Evolutionary conservation across 1,284 basidiomycete species (phyloP).

Genomic region (Cryptococcus sp.): DNA sequence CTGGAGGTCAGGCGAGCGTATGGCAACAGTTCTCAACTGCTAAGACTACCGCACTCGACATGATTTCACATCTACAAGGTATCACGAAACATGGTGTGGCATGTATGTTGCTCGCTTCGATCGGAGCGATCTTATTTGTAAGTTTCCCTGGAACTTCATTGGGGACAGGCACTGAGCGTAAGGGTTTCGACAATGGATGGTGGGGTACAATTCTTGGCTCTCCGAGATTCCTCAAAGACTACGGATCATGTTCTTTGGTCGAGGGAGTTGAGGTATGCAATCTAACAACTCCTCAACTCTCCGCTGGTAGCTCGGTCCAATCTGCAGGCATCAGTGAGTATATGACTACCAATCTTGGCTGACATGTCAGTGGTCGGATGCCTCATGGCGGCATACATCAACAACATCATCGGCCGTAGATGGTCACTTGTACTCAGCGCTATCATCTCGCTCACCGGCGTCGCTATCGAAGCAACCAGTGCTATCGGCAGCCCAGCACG

Average conservation of each 20-base stretch:
- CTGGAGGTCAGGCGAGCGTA: neutral
- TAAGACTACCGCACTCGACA: neutral
- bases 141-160: neutral
- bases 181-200: conserved; percentile 30
- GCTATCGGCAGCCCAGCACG: conserved; percentile 11
- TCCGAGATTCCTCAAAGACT: conserved; percentile 14
- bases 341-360: too few species aligned
- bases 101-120: conserved; percentile 15
- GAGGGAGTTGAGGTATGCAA: conserved; percentile 17
- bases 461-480: conserved; percentile 19
- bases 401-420: conserved; percentile 15
- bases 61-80: conserved; percentile 13
- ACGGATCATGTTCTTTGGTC: conserved; percentile 9
- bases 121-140: conserved; percentile 17
- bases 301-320: conserved; percentile 9
- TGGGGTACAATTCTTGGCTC: conserved; percentile 24
- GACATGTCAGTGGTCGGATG: conserved; percentile 17
- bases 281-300: conserved; percentile 13
- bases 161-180: neutral
- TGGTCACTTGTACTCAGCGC: conserved; percentile 8
- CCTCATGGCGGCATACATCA: conserved; percentile 15
- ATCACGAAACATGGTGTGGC: conserved; percentile 13
- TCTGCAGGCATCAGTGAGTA: conserved; percentile 11
- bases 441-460: conserved; percentile 19
- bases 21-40: neutral